phyloP scores from a whole-genome alignment of 352 stramenopile genomes.

The Phytophthora fragariae region DNA sequence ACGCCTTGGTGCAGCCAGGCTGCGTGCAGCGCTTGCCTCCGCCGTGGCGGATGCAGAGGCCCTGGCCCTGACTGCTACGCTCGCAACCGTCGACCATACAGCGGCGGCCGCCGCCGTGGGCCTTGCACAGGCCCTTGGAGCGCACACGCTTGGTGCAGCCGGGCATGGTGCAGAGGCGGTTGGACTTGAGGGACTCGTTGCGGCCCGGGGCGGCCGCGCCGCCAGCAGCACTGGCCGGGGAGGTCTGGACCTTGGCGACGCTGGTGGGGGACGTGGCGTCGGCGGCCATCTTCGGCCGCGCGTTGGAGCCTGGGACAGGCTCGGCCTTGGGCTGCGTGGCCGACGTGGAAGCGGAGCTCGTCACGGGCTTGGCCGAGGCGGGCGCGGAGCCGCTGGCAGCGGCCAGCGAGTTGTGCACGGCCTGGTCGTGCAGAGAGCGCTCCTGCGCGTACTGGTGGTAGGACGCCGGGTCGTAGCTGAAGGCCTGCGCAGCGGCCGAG shows the following conservation, averaged over 20 bases:
- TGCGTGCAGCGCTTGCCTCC: constrained; percentile 85
- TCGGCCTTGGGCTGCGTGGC: constrained; percentile 20
- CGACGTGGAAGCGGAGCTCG: neutral
- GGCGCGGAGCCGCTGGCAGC: constrained; percentile 8
- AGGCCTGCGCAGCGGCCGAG: constrained; percentile 32
- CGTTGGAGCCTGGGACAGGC: neutral
- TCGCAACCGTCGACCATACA: constrained; percentile 88
- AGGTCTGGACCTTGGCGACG: constrained; percentile 26
- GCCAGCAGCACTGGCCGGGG: neutral
- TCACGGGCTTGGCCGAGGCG: constrained; percentile 10
- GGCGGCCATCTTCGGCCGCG: constrained; percentile 33
- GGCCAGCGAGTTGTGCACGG: constrained; percentile 39
- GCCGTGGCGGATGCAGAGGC: constrained; percentile 85
- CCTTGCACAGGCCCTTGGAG: constrained; percentile 88
- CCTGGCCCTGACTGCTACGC: constrained; percentile 82
- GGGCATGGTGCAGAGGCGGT: constrained; percentile 83
- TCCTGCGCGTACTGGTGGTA: constrained; percentile 58
- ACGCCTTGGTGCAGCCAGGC: constrained; percentile 80
- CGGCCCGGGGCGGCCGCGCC: constrained; percentile 27
- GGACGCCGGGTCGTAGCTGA: constrained; percentile 53
- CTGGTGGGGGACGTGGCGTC: constrained; percentile 33
- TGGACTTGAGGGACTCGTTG: constrained; percentile 79
- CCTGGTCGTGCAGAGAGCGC: constrained; percentile 45
- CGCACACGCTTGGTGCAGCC: constrained; percentile 87
- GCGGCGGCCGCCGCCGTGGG: constrained; percentile 75